Evolutionary conservation across 441 rosid genomes (phyloP).

Genomic region (Capsella rubella): DNA sequence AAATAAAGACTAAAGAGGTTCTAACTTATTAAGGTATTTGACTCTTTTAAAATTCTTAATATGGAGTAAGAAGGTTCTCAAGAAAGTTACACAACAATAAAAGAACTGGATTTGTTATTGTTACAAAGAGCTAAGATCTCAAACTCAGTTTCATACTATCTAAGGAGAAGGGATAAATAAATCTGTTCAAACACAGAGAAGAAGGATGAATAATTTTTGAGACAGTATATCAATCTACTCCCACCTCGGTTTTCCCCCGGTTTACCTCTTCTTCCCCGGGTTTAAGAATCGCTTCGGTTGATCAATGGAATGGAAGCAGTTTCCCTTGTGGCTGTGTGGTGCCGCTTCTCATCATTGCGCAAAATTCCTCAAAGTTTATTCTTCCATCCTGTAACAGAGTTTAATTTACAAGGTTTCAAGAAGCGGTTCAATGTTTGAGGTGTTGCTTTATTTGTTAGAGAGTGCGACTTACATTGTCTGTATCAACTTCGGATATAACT

Average conservation of each 20-base stretch:
- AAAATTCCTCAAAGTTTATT: constrained; percentile 90
- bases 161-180: constrained; percentile 2
- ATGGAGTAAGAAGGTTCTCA: constrained; percentile 10
- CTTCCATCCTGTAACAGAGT: constrained; percentile 73
- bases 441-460: constrained; percentile 24
- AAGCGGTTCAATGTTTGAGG: background rate
- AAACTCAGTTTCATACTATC: constrained; percentile 29
- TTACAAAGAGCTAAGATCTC: constrained; percentile 19
- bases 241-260: constrained; percentile 6
- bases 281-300: background rate
- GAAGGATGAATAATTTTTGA: constrained; percentile 4
- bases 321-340: constrained; percentile 52
- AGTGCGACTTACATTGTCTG: constrained; percentile 27
- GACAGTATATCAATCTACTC: constrained; percentile 17
- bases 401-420: constrained; percentile 5
- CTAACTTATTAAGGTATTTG: no score
- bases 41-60: background rate
- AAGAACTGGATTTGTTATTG: background rate
- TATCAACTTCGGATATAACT: constrained; percentile 32
- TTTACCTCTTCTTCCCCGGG: constrained; percentile 13
- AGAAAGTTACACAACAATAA: background rate
- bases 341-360: constrained; percentile 88
- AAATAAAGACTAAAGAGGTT: no score
- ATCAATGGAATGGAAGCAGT: constrained; percentile 44
- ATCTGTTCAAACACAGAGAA: constrained; percentile 11